Evolutionary conservation across 139 green algal genomes (phyloP).

Genomic region (Chlorella vulgaris): DNA sequence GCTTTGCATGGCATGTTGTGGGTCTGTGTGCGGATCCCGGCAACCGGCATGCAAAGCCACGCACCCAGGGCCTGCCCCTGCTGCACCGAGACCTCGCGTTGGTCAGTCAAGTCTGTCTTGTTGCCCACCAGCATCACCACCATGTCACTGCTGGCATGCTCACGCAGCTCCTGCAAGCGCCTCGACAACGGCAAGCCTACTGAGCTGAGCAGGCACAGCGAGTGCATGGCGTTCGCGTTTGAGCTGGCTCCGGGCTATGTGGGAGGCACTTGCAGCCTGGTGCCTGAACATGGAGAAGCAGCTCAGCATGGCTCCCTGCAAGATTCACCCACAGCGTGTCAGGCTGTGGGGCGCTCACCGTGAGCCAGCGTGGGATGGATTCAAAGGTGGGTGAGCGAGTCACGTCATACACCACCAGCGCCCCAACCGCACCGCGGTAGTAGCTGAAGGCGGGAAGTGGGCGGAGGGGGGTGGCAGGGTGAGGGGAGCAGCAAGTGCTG

Average conservation of each 20-base stretch:
- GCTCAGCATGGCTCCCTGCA: background rate
- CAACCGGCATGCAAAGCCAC: background rate
- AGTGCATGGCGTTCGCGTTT: too few species aligned
- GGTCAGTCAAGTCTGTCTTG: slow-evolving; percentile 76
- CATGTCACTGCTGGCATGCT: slow-evolving; percentile 96
- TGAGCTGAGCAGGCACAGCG: too few species aligned
- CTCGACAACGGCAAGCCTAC: background rate
- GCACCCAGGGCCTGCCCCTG: slow-evolving; percentile 38
- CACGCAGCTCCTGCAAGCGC: slow-evolving; percentile 81
- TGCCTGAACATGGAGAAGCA: too few species aligned
- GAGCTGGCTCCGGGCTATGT: too few species aligned
- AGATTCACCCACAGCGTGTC: background rate
- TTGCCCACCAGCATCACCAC: slow-evolving; percentile 87
- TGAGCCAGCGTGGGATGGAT: slow-evolving; percentile 95
- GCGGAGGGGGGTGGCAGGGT: background rate
- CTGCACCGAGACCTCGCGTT: slow-evolving; percentile 61
- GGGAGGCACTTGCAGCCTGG: too few species aligned
- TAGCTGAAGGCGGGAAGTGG: slow-evolving; percentile 78
- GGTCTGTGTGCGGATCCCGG: background rate
- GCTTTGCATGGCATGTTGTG: too few species aligned
- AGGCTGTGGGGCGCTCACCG: background rate
- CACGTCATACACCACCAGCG: slow-evolving; percentile 98
- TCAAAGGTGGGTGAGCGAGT: slow-evolving; percentile 95
- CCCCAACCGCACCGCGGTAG: slow-evolving; percentile 95
- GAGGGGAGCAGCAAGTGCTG: background rate